Base-by-base conservation (phyloP, 2,329 filamentous ascomycete genomes). In the Stagonosporopsis tanaceti region DNA sequence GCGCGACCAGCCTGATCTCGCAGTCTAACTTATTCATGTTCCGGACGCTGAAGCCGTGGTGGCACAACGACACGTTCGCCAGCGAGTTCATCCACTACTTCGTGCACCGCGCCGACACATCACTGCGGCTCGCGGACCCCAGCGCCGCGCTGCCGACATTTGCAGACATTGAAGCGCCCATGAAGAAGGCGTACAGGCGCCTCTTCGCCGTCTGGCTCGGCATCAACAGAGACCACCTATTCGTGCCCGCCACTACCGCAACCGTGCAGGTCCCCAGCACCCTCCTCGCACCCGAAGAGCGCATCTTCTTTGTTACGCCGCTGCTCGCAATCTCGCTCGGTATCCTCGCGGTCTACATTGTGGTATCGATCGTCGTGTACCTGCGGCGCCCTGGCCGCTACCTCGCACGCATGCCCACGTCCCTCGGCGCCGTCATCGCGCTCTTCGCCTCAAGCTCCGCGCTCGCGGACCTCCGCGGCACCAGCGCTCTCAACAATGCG, bases 351-450 rank as follows among this genome's bases (percentile, higher is more conserved):
- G 9, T 80, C 0, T 81, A 85, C 44, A 61, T 81, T 1, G 6
- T 80, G 0, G 76, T 80, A 0, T 76, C 79, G 0, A 11, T 77
- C 0, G 0, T 74, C 0, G 75, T 85, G 5, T 87, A 85, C 52
- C 17, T 67, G 0, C 61, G 68, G 0, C 59, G 79, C 0, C 76
- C 81, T 0, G 73, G 72, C 4, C 71, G 75, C 4, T 79, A 82
- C 14, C 71, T 87, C 0, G 80, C 84, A 0, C 72, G 82, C 0
- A 73, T 87, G 67, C 85, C 40, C 7, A 82, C 81, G 0, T 81
- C 75, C 0, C 69, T 86, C 0, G 84, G 78, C 0, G 80, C 81
- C 0, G 62, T 81, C 0, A 67, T 86, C 0, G 77, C 80, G 0
- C 82, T 80, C 41, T 73, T 83, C 2, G 79, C 81, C 0, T 77